Base-by-base conservation (phyloP, 352 stramenopile genomes). In the Phytophthora boehmeriae region DNA sequence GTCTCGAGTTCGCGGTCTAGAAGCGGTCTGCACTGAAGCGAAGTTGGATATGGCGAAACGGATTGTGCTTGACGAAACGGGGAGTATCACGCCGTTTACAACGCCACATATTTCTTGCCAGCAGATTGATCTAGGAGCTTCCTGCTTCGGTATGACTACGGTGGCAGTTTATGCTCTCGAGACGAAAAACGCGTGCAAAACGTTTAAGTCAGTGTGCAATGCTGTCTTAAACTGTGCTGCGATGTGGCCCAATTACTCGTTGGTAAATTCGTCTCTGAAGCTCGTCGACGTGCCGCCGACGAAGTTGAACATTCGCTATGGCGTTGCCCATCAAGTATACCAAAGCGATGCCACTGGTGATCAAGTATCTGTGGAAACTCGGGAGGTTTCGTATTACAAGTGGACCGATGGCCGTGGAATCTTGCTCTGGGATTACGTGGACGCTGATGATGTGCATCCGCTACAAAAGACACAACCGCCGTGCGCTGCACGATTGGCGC, bases 361-460 rank as follows among this genome's bases (percentile, higher is more conserved):
- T n/a, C 45, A 56, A n/a, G 46, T 77, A 16, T 35, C 30, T 9
- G 54, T 77, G 22, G 64, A 77, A 46, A 54, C 49, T 5, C 64
- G 64, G 25, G 47, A 63, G 51, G 47, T 77, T 32, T 77, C 64
- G 25, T 77, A 67, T 42, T 68, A 38, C 25, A 54, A 66, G 0
- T 62, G 68, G 45, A 63, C 55, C 2, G 46, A 68, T 28, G 17
- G 54, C 13, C 72, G 53, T 42, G 65, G 59, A 10, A 55, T 74
- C 43, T 66, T 75, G 20, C 46, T 73, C 8, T 77, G 62, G 59
- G 69, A 77, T 58, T 77, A 65, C 36, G 65, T 77, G 9, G 69
- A 77, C 57, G 44, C 57, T 3, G 69, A 77, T 22, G 69, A 77
- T 23, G 22, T 60, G 51, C 53, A 75, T 46, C 65, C 60, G 10